Evolutionary conservation across 192 early-diverging fungal species (phyloP), one percentile per base, ranked within the genome.

Genomic region (Coemansia guatemalensis): DNA sequence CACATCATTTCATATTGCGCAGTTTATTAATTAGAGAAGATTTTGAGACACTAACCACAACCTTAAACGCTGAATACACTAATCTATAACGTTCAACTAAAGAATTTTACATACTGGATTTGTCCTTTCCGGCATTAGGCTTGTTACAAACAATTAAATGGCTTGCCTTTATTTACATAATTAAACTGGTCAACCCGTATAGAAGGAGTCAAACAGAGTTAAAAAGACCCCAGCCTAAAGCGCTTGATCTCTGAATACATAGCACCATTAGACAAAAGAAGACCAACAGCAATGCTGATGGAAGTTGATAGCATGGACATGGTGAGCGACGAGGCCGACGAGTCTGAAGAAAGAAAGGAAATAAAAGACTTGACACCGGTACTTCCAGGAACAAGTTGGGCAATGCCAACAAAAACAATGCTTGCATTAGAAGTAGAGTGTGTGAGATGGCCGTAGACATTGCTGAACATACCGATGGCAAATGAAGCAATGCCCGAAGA

Each of bases 351-450:
- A 25, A 90, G 69, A 30, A 88, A 78, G 0, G 84, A 85, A 23
- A 91, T 65, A 27, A 76, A 83, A 17, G 62, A 65, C 48, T 75
- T 58, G 1, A 92, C 88, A 53, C 90, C 89, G 11, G 91, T 69
- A 64, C 83, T 85, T 39, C 92, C 92, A 8, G 92, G 93, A 0
- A 92, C 91, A 52, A 93, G 75, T 62, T 92, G 71, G 4, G 92
- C 68, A 14, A 94, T 91, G 29, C 91, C 92, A 39, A 87, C 84
- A 48, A 94, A 77, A 5, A 72, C 58, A 29, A 93, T 83, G 6
- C 87, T 86, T 3, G 86, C 89, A 59, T 66, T 93, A 81, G 29
- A 86, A 84, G 27, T 86, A 69, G 47, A 84, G 69, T 59, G 48
- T 7, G 48, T 83, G 5, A 95, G 22, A 8, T 87, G 75, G 9